phyloP scores from a whole-genome alignment of 148 eudicot species.

The Heliamphora exappendiculata region DNA sequence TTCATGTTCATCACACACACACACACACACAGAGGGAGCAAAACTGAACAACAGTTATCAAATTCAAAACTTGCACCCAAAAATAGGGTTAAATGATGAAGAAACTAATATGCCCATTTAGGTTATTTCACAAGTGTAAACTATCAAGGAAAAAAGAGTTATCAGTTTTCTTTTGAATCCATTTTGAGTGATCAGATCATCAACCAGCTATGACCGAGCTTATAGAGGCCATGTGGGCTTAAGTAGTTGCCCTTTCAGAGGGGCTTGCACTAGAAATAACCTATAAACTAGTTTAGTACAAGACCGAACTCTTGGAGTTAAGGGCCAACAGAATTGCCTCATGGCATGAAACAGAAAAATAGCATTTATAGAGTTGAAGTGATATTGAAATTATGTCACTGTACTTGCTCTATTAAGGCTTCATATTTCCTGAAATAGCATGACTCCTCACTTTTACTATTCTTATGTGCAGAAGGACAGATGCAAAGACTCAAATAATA shows the following conservation, averaged over 20 bases:
- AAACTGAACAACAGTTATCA: not conserved
- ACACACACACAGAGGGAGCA: not conserved
- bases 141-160: not conserved
- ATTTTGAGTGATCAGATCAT: not conserved
- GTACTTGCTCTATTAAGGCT: not conserved
- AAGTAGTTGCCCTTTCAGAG: not conserved
- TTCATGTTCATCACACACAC: not conserved
- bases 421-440: not conserved
- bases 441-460: too few relatives aligned
- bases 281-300: not conserved
- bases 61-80: not conserved
- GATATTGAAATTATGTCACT: not conserved
- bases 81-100: not conserved
- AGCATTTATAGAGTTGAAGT: not conserved
- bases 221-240: not conserved
- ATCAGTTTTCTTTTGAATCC: not conserved
- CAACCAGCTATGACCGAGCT: not conserved
- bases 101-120: not conserved
- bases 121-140: not conserved
- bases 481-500: conserved; percentile 34
- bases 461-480: conserved; percentile 5
- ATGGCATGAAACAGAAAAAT: too few relatives aligned
- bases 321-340: too few relatives aligned
- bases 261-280: not conserved
- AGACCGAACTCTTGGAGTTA: too few relatives aligned